These are phyloP conservation scores for Dalbergia oliveri DNA, from an alignment of 306 rosid species.

Conservation along the genomic window DNA sequence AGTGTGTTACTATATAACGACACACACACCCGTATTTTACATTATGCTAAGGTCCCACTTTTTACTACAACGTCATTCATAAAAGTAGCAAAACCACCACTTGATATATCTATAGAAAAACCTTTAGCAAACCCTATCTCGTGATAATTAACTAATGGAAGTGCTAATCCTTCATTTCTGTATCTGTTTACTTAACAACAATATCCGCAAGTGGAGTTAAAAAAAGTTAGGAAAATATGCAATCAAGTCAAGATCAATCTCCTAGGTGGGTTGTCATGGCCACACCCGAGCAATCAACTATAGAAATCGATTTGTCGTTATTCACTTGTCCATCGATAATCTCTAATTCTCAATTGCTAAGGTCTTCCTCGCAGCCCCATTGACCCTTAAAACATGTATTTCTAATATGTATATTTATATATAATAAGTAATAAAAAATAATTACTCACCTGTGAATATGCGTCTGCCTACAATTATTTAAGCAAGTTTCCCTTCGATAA, in stretches of 20 bases:
- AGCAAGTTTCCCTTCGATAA: background rate
- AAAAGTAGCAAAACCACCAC: background rate
- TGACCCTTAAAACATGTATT: background rate
- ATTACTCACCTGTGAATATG: background rate
- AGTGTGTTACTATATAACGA: background rate
- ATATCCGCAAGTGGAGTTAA: background rate
- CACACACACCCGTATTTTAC: background rate
- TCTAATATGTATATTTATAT: background rate
- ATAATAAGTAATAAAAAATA: background rate
- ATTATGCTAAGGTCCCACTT: conserved; percentile 1
- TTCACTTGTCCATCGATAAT: background rate
- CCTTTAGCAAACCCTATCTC: background rate
- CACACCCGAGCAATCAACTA: background rate
- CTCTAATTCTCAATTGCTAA: background rate
- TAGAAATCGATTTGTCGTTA: background rate
- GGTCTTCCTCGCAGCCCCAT: background rate
- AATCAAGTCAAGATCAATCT: background rate
- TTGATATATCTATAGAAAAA: background rate
- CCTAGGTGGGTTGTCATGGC: background rate
- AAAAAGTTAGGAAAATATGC: background rate
- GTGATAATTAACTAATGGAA: background rate
- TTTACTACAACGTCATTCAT: background rate
- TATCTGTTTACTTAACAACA: background rate
- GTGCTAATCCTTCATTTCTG: conserved; percentile 7
- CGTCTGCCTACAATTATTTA: background rate